phyloP scores from a whole-genome alignment of 257 asterid genomes.

The Solanum lycopersicoides region DNA sequence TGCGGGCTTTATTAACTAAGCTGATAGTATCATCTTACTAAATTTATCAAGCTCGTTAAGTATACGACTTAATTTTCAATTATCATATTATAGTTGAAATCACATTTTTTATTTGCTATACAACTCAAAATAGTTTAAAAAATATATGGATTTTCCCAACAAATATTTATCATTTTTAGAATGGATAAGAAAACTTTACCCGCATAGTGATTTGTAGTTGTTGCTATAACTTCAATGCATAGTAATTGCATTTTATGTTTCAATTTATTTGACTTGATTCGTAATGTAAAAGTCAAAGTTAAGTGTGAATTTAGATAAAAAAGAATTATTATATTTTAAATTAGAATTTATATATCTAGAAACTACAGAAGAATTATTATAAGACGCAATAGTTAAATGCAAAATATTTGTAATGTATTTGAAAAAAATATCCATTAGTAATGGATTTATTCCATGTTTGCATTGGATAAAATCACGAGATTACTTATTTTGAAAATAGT shows the following conservation, averaged over 20 bases:
- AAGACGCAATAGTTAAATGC: not conserved
- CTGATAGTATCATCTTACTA: not conserved
- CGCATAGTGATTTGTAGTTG: not conserved
- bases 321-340: not conserved
- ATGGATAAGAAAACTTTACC: not conserved
- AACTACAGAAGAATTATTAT: too few species aligned
- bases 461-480: too few species aligned
- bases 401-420: too few species aligned
- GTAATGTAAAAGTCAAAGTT: not conserved
- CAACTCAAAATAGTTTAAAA: too few species aligned
- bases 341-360: not conserved
- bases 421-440: too few species aligned
- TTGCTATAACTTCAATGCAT: not conserved
- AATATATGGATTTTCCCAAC: not conserved
- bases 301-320: not conserved
- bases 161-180: not conserved
- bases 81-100: too few species aligned
- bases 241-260: not conserved
- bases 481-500: too few species aligned
- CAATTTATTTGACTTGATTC: not conserved
- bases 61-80: not conserved
- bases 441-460: not conserved
- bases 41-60: not conserved
- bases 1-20: not conserved
- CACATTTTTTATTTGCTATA: too few species aligned